These are phyloP conservation scores for Mycena filopes DNA, from an alignment of 768 basidiomycete genomes.

Conservation along the genomic window DNA sequence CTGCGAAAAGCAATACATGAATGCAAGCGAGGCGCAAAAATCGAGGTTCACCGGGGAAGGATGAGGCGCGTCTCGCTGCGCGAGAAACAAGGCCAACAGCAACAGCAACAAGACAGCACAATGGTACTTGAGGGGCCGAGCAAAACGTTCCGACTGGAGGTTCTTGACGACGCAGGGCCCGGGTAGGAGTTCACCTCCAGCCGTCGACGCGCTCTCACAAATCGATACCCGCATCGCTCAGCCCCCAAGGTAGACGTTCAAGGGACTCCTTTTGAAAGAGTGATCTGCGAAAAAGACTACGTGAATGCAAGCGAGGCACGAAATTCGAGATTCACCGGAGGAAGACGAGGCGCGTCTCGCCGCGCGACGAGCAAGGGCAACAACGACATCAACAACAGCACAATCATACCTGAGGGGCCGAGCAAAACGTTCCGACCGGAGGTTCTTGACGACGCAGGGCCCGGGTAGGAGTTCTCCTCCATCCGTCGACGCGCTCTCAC, in stretches of 20 bases:
- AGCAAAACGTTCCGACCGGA: slow-evolving; percentile 7
- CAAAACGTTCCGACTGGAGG: slow-evolving; percentile 12
- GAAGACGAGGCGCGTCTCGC: too few relatives aligned
- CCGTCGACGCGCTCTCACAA: slow-evolving; percentile 13
- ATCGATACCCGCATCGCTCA: slow-evolving; percentile 6
- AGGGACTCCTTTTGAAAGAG: not conserved
- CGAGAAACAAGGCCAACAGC: not conserved
- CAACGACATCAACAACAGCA: not conserved
- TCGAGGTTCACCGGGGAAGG: too few relatives aligned
- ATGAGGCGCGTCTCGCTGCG: too few relatives aligned
- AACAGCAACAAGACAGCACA: not conserved
- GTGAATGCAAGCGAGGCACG: not conserved
- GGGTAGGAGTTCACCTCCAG: slow-evolving; percentile 12
- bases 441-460: slow-evolving; percentile 15
- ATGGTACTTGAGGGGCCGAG: not conserved
- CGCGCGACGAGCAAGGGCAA: not conserved
- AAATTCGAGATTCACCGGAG: too few relatives aligned
- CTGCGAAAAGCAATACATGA: not conserved
- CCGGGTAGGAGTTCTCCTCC: slow-evolving; percentile 11
- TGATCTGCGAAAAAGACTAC: not conserved
- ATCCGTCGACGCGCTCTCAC: slow-evolving; percentile 15
- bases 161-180: slow-evolving; percentile 13
- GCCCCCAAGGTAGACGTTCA: not conserved
- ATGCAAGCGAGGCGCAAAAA: too few relatives aligned
- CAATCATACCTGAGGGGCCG: not conserved